Percentiles rank a stretch among this genome's conserved stretches.
Conservation (phyloP, 306 rosid species). For the Macrotyloma uniflorum region DNA sequence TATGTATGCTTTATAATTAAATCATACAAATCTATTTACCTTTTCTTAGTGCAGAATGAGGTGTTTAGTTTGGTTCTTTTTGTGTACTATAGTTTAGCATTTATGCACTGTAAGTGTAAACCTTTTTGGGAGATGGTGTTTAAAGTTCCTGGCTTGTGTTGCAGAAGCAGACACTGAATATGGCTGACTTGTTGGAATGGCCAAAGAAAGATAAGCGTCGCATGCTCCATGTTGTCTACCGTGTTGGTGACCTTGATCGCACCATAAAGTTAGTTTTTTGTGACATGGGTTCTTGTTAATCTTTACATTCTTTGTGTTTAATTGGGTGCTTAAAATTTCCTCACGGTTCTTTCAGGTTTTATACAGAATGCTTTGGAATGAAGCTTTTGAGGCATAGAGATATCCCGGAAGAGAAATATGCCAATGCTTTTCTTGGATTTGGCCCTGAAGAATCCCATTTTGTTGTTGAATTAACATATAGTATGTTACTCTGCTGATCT, state of each 20-base stretch:
- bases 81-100: not conserved
- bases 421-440: constrained; percentile 91
- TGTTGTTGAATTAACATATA: constrained; percentile 82
- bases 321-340: constrained; percentile 8
- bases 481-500: constrained; percentile 49
- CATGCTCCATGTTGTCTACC: constrained; percentile 81
- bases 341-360: constrained; percentile 57
- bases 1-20: not conserved
- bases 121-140: not conserved
- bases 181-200: constrained; percentile 86
- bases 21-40: not conserved
- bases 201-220: constrained; percentile 86
- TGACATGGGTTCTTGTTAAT: not conserved
- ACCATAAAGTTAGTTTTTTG: constrained; percentile 67
- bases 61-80: not conserved
- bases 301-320: not conserved
- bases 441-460: constrained; percentile 76
- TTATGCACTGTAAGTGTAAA: not conserved
- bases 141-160: not conserved
- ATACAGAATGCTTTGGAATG: constrained; percentile 83
- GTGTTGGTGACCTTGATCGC: constrained; percentile 96
- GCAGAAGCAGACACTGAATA: constrained; percentile 33
- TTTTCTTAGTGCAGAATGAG: not conserved
- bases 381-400: constrained; percentile 81
- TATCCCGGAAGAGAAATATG: constrained; percentile 81